A percentile compares a stretch with the other conserved stretches of the same genome.
Conservation (phyloP, 208 protist species). For the Crithidia thermophila region DNA sequence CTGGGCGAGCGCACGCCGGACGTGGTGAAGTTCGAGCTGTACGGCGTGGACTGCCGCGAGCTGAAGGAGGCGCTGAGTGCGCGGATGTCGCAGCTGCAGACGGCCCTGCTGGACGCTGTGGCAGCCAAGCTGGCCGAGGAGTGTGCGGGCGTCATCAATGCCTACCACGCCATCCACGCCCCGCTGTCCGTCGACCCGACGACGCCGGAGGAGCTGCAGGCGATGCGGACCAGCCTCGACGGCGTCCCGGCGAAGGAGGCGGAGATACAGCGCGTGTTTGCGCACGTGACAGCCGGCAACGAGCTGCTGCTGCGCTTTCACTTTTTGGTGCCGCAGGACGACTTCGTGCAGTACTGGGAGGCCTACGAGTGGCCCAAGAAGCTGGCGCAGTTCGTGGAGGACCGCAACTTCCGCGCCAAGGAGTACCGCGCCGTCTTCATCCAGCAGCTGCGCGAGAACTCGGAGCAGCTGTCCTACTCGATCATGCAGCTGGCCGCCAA, state of each 20-base stretch:
- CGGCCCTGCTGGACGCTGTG: conserved; percentile 75
- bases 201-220: conserved; percentile 92
- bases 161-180: conserved; percentile 78
- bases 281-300: conserved; percentile 75
- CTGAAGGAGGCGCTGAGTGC: conserved; percentile 76
- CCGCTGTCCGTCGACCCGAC: conserved; percentile 76
- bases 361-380: conserved; percentile 92
- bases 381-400: conserved; percentile 89
- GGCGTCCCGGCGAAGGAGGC: conserved; percentile 71
- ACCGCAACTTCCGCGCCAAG: conserved; percentile 90
- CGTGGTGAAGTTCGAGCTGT: conserved; percentile 90
- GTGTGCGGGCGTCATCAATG: conserved; percentile 56
- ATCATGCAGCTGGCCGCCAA: conserved; percentile 81
- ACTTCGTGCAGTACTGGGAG: conserved; percentile 86
- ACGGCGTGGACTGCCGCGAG: conserved; percentile 86
- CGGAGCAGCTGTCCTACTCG: conserved; percentile 80
- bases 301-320: conserved; percentile 85
- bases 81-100: conserved; percentile 61
- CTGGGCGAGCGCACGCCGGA: conserved; percentile 85
- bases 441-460: conserved; percentile 88
- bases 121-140: conserved; percentile 60
- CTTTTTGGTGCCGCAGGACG: conserved; percentile 72
- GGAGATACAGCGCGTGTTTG: conserved; percentile 72
- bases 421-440: conserved; percentile 92
- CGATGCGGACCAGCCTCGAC: conserved; percentile 81